Base-by-base conservation (phyloP, 176 grass and related monocot genomes). In the Lolium rigidum region DNA sequence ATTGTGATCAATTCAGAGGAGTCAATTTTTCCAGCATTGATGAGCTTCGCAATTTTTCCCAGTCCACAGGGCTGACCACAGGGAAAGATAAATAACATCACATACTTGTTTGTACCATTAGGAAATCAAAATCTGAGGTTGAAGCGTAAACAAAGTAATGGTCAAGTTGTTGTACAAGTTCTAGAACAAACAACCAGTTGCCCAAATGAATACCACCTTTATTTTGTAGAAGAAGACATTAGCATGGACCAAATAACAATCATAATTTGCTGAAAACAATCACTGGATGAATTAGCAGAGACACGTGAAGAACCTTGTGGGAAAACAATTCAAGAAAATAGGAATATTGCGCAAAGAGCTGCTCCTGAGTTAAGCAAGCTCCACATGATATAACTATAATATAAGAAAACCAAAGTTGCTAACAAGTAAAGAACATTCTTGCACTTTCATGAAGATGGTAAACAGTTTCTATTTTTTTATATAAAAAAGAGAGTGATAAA, bases 1-100 rank as follows among this genome's bases (percentile, higher is more conserved):
- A 95, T 94, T 56, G 96, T 98, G 82, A 98, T 95, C 25, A 95
- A 81, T 89, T 98, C 96, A 72, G 88, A 95, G 7, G 96, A 98
- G 50, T 98, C 96, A 31, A 94, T 95, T 41, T 95, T 83, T 66
- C 96, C 96, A 55, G 91, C 88, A 91, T 95, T 98, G 84, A 98
- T 98, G 70, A 95, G 90, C 58, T 92, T 95, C 6, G 88, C 96
- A 61, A 98, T 92, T 93, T 98, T 95, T 59, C 93, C 96, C 24
- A 98, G 82, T 83, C 96, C 96, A 85, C 92, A 91, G 9, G 93
- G 93, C 91, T 95, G 88, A 81, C 77, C 26, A 86, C 18, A 78
- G 50, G 25, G 67, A 85, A 91, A 85, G 15, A 55, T 49, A 39
- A 87, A 21, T 35, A 61, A 83, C 13, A 90, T 79, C 18, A 73